Evolutionary conservation across 257 asterid species (phyloP), one percentile per base, ranked within the genome.

Genomic region (Anisodus tanguticus): DNA sequence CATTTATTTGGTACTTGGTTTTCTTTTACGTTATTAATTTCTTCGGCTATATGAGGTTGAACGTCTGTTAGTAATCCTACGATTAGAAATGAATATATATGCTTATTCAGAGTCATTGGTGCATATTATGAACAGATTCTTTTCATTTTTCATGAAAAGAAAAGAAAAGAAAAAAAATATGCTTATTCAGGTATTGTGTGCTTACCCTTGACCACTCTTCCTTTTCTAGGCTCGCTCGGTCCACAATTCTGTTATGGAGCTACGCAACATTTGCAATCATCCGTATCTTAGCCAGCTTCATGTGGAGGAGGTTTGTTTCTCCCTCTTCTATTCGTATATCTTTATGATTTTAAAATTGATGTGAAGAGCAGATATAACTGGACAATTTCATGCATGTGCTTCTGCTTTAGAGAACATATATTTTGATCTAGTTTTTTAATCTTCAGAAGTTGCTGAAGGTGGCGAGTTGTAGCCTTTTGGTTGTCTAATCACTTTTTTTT

Each of bases 221-320:
- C 76, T 84, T 84, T 45, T 67, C 86, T 90, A 94, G 99, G 98
- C 94, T 83, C 94, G 99, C 57, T 85, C 98, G 31, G 98, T 97
- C 88, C 99, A 97, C 88, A 97, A 97, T 89, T 93, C 99, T 69
- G 99, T 97, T 84, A 97, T 97, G 98, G 99, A 97, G 92, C 94
- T 95, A 12, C 95, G 99, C 68, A 97, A 97, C 89, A 97, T 97
- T 86, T 97, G 99, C 89, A 97, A 97, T 90, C 99, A 97, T 87
- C 99, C 99, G 8, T 97, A 95, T 88, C 98, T 97, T 83, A 95
- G 99, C 85, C 99, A 97, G 85, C 97, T 97, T 85, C 99, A 97
- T 87, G 98, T 93, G 83, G 99, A 97, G 82, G 98, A 97, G 99
- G 99, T 97, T 51, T 31, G 79, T 19, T 8, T 53, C 80, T 82